Evolutionary conservation across 768 basidiomycete species (phyloP).

Genomic region (Boletales sp.): DNA sequence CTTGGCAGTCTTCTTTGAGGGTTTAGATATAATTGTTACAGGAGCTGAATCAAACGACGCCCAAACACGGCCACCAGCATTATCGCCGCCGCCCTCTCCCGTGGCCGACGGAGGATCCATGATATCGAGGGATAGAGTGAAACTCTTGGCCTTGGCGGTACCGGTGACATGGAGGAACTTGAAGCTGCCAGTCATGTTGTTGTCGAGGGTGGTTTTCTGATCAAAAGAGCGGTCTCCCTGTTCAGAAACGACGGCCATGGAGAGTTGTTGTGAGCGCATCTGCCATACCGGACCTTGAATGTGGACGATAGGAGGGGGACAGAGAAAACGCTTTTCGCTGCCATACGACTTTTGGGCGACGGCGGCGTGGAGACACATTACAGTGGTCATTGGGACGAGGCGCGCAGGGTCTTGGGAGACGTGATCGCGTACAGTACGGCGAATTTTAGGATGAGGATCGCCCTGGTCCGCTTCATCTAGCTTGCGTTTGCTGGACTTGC

Average conservation of each 20-base stretch:
- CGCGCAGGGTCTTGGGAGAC: slow-evolving; percentile 71
- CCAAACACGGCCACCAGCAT: slow-evolving; percentile 67
- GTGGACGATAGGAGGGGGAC: slow-evolving; percentile 90
- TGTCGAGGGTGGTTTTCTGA: slow-evolving; percentile 80
- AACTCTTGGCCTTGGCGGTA: slow-evolving; percentile 86
- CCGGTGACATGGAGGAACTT: slow-evolving; percentile 89
- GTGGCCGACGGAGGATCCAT: slow-evolving; percentile 64
- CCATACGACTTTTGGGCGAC: slow-evolving; percentile 97
- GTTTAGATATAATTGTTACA: slow-evolving; percentile 94
- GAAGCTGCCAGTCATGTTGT: slow-evolving; percentile 84
- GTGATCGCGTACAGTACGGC: slow-evolving; percentile 81
- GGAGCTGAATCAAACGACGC: slow-evolving; percentile 90
- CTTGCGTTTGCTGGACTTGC: slow-evolving; percentile 67
- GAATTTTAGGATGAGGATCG: slow-evolving; percentile 72
- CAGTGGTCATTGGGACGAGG: slow-evolving; percentile 85
- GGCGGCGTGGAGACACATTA: slow-evolving; percentile 86
- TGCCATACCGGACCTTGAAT: slow-evolving; percentile 88
- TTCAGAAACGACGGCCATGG: slow-evolving; percentile 85
- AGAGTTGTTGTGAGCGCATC: slow-evolving; percentile 74
- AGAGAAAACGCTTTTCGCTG: slow-evolving; percentile 91
- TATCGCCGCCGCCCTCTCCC: slow-evolving; percentile 33
- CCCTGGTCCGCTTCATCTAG: slow-evolving; percentile 58
- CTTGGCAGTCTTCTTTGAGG: slow-evolving; percentile 95
- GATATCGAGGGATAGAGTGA: slow-evolving; percentile 81
- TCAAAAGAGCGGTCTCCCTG: slow-evolving; percentile 79